These are phyloP conservation scores for Ascochyta pisi DNA, from an alignment of 2,329 filamentous ascomycete genomes.

Conservation along the genomic window DNA sequence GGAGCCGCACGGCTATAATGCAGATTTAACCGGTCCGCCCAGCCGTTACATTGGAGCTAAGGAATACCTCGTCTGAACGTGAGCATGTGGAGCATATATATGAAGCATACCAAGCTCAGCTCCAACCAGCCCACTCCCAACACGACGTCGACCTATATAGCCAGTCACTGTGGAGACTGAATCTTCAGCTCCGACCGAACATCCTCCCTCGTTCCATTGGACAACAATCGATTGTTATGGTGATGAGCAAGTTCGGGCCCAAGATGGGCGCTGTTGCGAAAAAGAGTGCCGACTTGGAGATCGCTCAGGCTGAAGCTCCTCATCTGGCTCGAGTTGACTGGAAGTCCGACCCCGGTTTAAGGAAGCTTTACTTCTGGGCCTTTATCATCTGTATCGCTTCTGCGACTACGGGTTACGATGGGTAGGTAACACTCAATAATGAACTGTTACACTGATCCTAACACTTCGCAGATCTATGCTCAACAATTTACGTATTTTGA, in stretches of 20 bases:
- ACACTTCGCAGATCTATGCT: conserved; percentile 49
- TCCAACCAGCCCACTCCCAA: conserved; percentile 25
- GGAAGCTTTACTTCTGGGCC: conserved; percentile 63
- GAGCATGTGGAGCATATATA: conserved; percentile 33
- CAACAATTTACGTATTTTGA: conserved; percentile 53
- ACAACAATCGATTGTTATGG: conserved; percentile 24
- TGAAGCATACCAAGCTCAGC: conserved; percentile 26
- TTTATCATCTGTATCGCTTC: conserved; percentile 62
- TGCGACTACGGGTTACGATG: conserved; percentile 64
- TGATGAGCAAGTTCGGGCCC: conserved; percentile 29
- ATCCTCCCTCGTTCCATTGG: neutral
- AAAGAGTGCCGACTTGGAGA: conserved; percentile 34
- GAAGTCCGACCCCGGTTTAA: conserved; percentile 62
- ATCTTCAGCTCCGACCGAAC: neutral
- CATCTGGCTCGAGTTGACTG: conserved; percentile 60
- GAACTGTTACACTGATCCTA: neutral
- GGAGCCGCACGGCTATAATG: conserved; percentile 25
- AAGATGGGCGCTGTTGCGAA: conserved; percentile 29
- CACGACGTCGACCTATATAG: conserved; percentile 28
- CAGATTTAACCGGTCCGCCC: conserved; percentile 43
- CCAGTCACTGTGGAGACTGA: conserved; percentile 16
- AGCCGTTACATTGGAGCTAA: conserved; percentile 31
- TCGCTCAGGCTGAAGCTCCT: conserved; percentile 58
- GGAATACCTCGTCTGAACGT: conserved; percentile 16
- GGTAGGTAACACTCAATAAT: conserved; percentile 45